A percentile compares a stretch with the other conserved stretches of the same genome.
Conservation (phyloP, 2,329 filamentous ascomycete genomes). For the Fusarium sororula region DNA sequence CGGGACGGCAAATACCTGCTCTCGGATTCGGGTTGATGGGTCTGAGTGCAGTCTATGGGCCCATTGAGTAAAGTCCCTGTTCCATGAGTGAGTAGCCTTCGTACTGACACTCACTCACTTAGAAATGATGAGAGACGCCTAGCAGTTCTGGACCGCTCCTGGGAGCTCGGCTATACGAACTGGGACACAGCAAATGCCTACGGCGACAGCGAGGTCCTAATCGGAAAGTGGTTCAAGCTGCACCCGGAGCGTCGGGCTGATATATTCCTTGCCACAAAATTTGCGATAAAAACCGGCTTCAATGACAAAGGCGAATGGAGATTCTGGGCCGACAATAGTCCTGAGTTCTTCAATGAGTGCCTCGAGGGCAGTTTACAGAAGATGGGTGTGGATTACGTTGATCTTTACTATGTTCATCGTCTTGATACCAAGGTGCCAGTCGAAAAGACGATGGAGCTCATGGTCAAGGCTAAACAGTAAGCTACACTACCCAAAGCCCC, state of each 20-base stretch:
- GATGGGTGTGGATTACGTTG: background rate
- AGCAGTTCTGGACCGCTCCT: background rate
- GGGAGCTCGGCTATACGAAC: background rate
- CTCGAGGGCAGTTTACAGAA: background rate
- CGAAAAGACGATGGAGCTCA: background rate
- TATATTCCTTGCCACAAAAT: background rate
- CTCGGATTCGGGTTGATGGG: background rate
- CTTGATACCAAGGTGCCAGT: background rate
- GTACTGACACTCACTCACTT: background rate
- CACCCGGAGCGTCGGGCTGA: background rate
- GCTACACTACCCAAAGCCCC: fast-evolving
- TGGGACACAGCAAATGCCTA: background rate
- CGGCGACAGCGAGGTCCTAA: background rate
- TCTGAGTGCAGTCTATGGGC: background rate
- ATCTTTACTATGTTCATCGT: background rate
- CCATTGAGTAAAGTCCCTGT: background rate
- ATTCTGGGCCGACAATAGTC: background rate
- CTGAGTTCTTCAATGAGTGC: background rate
- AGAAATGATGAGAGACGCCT: background rate
- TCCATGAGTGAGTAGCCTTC: fast-evolving
- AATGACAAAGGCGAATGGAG: background rate
- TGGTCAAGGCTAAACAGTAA: background rate
- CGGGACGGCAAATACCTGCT: background rate
- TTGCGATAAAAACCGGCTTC: background rate
- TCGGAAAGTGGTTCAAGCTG: background rate